Percentiles rank a stretch among this genome's conserved stretches.
These are phyloP conservation scores for Candida insectorum DNA, from an alignment of 805 yeast genomes.

Conservation along the genomic window DNA sequence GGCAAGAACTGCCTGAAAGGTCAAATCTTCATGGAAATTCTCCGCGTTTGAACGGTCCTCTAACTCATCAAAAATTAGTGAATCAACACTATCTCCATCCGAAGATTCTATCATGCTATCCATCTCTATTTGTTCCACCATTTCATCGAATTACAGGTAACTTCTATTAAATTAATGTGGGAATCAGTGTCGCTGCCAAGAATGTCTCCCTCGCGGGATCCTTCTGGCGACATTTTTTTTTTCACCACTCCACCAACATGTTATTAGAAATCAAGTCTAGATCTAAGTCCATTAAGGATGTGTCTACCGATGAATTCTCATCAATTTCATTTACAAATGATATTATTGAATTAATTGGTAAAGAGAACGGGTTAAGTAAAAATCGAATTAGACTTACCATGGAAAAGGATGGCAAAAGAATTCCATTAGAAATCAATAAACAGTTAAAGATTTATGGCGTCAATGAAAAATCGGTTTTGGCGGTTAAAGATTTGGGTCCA, in stretches of 20 bases:
- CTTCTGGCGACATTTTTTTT: neutral
- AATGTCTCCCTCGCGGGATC: too few species aligned
- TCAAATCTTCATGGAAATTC: constrained; percentile 19
- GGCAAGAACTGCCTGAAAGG: constrained; percentile 19
- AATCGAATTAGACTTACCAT: constrained; percentile 24
- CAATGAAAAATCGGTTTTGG: constrained; percentile 38
- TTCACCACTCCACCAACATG: constrained; percentile 1
- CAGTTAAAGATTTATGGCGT: constrained; percentile 46
- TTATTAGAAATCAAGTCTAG: constrained; percentile 48
- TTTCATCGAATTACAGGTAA: too few species aligned
- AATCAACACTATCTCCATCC: neutral
- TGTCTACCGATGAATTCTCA: constrained; percentile 37
- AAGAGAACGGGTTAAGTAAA: constrained; percentile 35
- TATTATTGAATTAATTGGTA: constrained; percentile 42
- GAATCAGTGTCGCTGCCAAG: too few species aligned
- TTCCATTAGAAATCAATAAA: constrained; percentile 43
- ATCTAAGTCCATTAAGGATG: constrained; percentile 53
- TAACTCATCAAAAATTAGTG: constrained; percentile 6
- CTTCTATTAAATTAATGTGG: too few species aligned
- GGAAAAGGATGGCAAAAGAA: constrained; percentile 27
- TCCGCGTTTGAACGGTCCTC: constrained; percentile 9
- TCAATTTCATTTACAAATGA: constrained; percentile 35
- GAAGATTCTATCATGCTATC: too few species aligned
- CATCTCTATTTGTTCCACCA: too few species aligned
- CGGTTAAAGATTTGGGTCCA: constrained; percentile 86